A percentile compares a stretch with the other conserved stretches of the same genome.
phyloP scores from a whole-genome alignment of 176 grass and related monocot species.

The Olyra latifolia region DNA sequence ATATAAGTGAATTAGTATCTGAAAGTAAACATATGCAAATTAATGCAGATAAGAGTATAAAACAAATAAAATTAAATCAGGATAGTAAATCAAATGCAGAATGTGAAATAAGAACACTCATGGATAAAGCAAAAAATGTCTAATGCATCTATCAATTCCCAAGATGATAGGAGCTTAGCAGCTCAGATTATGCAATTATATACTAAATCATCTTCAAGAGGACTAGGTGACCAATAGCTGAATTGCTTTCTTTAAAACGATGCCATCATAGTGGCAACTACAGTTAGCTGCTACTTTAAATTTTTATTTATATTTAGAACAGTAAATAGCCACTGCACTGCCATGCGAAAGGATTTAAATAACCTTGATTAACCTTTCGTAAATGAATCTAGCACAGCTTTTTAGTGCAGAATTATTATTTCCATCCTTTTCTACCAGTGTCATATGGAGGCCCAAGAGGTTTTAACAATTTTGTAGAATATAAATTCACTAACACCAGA shows the following conservation, averaged over 20 bases:
- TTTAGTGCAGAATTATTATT: conserved; percentile 20
- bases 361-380: not conserved
- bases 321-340: not conserved
- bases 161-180: not conserved
- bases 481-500: not conserved
- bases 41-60: not conserved
- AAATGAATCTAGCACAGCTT: not conserved
- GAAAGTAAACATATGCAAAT: not conserved
- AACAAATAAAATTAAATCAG: conserved; percentile 5
- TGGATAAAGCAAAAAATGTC: not conserved
- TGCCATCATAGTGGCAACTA: not conserved
- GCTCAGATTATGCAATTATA: conserved; percentile 11
- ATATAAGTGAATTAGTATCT: conserved; percentile 18
- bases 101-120: not conserved
- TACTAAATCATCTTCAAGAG: not conserved
- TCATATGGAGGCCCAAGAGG: not conserved
- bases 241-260: not conserved
- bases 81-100: not conserved
- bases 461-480: not conserved
- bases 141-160: not conserved
- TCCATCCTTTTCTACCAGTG: not conserved
- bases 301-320: conserved; percentile 14
- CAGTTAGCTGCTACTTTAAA: not conserved
- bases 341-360: not conserved
- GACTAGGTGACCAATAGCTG: not conserved